phyloP scores from a whole-genome alignment of 2,329 filamentous ascomycete genomes.

The Zymoseptoria brevis region DNA sequence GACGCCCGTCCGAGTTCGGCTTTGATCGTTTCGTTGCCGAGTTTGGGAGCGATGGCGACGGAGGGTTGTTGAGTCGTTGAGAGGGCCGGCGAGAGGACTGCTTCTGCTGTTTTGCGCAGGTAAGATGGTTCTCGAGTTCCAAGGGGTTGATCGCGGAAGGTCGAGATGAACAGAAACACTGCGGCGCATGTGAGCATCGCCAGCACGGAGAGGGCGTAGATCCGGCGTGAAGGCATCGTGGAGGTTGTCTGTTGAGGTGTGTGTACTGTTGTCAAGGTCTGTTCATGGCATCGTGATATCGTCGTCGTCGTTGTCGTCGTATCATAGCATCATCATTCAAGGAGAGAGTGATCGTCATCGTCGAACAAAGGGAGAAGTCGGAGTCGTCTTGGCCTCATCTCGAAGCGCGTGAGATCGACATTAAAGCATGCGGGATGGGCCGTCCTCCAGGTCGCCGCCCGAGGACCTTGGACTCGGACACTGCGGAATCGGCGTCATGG shows the following conservation, averaged over 20 bases:
- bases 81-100: constrained; percentile 16
- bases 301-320: background rate
- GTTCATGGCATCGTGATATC: background rate
- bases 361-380: background rate
- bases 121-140: constrained; percentile 12
- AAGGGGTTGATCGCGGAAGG: constrained; percentile 40
- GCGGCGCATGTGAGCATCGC: background rate
- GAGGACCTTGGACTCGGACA: background rate
- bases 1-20: constrained; percentile 57
- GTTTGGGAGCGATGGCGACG: constrained; percentile 67
- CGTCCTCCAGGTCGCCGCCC: background rate
- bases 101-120: constrained; percentile 13
- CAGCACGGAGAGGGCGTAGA: background rate
- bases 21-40: constrained; percentile 76
- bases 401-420: background rate
- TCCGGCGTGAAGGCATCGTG: background rate
- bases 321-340: background rate
- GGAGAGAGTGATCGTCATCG: background rate
- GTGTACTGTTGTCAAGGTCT: background rate
- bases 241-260: background rate
- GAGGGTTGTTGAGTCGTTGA: constrained; percentile 45
- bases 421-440: background rate
- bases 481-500: constrained; percentile 1
- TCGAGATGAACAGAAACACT: constrained; percentile 21
- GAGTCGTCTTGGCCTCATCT: background rate